Conservation (phyloP, 441 rosid genomes). For the Erodium chrysanthum region DNA sequence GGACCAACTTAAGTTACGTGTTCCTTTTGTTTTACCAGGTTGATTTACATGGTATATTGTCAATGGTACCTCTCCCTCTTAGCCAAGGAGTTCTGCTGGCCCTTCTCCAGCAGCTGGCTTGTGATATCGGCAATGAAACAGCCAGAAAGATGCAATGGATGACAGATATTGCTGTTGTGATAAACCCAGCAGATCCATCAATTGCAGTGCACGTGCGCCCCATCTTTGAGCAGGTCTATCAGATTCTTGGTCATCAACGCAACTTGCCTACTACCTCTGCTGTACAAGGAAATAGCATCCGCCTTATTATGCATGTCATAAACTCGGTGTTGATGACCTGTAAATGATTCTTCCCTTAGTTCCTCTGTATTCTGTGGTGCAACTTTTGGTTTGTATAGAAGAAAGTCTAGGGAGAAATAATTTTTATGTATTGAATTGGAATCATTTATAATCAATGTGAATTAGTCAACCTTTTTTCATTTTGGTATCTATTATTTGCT, state of each 20-base stretch:
- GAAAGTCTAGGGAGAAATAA: slow-evolving; percentile 17
- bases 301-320: slow-evolving; percentile 52
- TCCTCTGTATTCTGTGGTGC: slow-evolving; percentile 16
- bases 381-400: slow-evolving; percentile 30
- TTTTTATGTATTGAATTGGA: slow-evolving; percentile 7
- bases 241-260: slow-evolving; percentile 46
- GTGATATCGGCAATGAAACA: slow-evolving; percentile 49
- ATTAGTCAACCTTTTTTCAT: slow-evolving; percentile 12
- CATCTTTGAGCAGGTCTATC: slow-evolving; percentile 58
- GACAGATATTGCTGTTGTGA: slow-evolving; percentile 61
- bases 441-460: slow-evolving; percentile 15
- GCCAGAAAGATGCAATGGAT: slow-evolving; percentile 48
- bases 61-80: slow-evolving; percentile 37
- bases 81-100: slow-evolving; percentile 71
- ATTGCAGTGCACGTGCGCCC: slow-evolving; percentile 55
- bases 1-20: background rate
- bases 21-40: slow-evolving; percentile 31
- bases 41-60: slow-evolving; percentile 43
- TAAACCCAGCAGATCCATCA: slow-evolving; percentile 49
- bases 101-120: slow-evolving; percentile 64
- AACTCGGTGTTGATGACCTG: slow-evolving; percentile 47
- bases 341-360: slow-evolving; percentile 38
- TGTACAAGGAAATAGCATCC: slow-evolving; percentile 36
- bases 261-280: slow-evolving; percentile 31
- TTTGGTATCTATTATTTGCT: background rate